Percentiles rank a stretch among this genome's conserved stretches.
These are phyloP conservation scores for Maudiozyma humilis DNA, from an alignment of 1,139 yeast genomes.

Conservation along the genomic window DNA sequence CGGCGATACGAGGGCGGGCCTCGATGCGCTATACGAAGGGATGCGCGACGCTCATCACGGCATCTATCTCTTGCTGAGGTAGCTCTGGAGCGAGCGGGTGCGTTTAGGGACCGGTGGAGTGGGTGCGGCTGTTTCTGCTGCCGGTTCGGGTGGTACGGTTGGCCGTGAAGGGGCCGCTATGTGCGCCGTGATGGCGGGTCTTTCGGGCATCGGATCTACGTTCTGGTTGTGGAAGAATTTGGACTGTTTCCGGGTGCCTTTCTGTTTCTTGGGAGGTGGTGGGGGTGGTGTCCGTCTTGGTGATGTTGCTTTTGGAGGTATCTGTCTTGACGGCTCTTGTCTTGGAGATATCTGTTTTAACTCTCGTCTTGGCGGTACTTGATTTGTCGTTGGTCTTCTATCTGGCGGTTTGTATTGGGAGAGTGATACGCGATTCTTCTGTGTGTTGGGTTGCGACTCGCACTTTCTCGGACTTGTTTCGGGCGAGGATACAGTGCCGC, in stretches of 20 bases:
- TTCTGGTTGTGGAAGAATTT: neutral
- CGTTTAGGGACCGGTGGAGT: neutral
- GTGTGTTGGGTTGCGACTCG: neutral
- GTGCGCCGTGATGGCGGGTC: neutral
- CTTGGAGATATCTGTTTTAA: too few relatives aligned
- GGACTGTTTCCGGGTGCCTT: slow-evolving; percentile 1
- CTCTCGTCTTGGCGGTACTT: too few relatives aligned
- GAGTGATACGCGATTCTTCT: neutral
- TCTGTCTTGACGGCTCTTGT: too few relatives aligned
- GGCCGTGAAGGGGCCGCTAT: neutral
- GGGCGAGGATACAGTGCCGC: too few relatives aligned
- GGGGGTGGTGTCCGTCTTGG: too few relatives aligned
- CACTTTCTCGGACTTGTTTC: too few relatives aligned
- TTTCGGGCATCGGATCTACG: neutral
- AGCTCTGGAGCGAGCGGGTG: neutral
- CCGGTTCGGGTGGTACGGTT: neutral
- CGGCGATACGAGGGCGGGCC: neutral
- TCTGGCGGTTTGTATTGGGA: slow-evolving; percentile 1
- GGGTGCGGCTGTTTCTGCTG: neutral
- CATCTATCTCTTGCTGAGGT: neutral
- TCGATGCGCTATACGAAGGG: neutral
- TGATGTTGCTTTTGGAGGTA: too few relatives aligned
- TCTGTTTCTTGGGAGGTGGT: too few relatives aligned
- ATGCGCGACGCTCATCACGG: neutral
- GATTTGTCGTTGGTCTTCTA: too few relatives aligned